These are phyloP conservation scores for Puccinia horiana DNA, from an alignment of 1,284 basidiomycete species.

Conservation along the genomic window DNA sequence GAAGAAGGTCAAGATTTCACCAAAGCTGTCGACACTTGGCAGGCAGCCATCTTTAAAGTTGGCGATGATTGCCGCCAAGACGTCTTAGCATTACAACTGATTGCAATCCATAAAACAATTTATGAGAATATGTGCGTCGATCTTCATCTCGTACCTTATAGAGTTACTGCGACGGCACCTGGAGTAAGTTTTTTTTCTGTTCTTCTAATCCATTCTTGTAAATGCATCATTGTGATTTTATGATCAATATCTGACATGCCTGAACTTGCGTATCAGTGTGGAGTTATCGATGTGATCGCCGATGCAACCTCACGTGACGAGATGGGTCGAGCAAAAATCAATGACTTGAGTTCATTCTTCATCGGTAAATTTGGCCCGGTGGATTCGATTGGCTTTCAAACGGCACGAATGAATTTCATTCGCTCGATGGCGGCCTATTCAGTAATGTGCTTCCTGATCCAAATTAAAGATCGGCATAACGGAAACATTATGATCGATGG, in stretches of 20 bases:
- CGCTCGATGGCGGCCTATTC: constrained; percentile 99
- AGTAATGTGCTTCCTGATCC: constrained; percentile 94
- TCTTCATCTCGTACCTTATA: constrained; percentile 91
- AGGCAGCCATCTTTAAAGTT: constrained; percentile 99
- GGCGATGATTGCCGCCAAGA: constrained; percentile 99
- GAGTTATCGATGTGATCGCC: constrained; percentile 97
- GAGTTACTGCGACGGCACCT: constrained; percentile 93
- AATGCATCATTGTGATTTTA: background rate
- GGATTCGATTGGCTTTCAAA: constrained; percentile 86
- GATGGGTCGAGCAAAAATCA: constrained; percentile 98
- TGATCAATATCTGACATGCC: constrained; percentile 10
- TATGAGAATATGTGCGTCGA: constrained; percentile 83
- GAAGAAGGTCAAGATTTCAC: constrained; percentile 64
- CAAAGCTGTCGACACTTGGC: constrained; percentile 85
- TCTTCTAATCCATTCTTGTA: background rate
- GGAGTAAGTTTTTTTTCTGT: constrained; percentile 69
- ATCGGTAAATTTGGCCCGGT: constrained; percentile 88
- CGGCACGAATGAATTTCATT: constrained; percentile 91
- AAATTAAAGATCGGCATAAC: constrained; percentile 97
- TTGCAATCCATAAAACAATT: constrained; percentile 99
- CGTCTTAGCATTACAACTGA: constrained; percentile 90
- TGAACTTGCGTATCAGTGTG: constrained; percentile 67
- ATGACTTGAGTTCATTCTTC: constrained; percentile 92
- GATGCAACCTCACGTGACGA: constrained; percentile 98
- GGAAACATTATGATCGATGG: constrained; percentile 99